A percentile compares a stretch with the other conserved stretches of the same genome.
Evolutionary conservation across 345 rosid genomes (phyloP).

Genomic region (Sapria himalayana): DNA sequence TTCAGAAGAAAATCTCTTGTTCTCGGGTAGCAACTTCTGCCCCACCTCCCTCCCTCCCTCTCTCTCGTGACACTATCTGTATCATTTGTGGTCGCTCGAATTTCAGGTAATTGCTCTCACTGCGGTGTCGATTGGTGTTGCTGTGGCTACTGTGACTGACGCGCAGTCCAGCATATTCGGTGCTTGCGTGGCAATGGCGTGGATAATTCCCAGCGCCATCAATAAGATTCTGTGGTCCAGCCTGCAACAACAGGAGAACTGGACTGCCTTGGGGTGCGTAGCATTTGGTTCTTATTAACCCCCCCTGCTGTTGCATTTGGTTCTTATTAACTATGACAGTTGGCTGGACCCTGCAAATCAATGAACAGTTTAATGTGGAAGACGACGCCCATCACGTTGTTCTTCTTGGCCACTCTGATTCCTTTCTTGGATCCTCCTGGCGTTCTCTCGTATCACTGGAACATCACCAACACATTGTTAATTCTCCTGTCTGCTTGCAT

Average conservation of each 20-base stretch:
- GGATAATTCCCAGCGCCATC: conserved; percentile 82
- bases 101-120: conserved; percentile 50
- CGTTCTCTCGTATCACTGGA: conserved; percentile 52
- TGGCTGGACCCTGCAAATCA: no score
- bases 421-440: conserved; percentile 98
- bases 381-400: conserved; percentile 70
- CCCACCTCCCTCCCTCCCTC: background rate
- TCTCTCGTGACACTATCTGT: background rate
- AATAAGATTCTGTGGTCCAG: conserved; percentile 90
- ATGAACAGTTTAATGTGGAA: conserved; percentile 99
- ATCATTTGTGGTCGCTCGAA: background rate
- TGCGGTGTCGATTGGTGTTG: conserved; percentile 70
- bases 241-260: conserved; percentile 70
- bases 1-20: conserved; percentile 39
- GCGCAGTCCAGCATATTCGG: conserved; percentile 67
- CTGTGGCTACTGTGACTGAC: conserved; percentile 74
- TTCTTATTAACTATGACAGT: background rate
- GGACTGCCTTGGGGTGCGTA: conserved; percentile 86
- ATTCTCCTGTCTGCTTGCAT: conserved; percentile 58
- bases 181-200: conserved; percentile 52
- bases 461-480: conserved; percentile 39
- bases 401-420: conserved; percentile 66
- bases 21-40: conserved; percentile 22
- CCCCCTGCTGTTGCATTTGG: conserved; percentile 3
- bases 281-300: background rate